Conservation (phyloP, 352 stramenopile genomes). For the Pythium apleroticum region DNA sequence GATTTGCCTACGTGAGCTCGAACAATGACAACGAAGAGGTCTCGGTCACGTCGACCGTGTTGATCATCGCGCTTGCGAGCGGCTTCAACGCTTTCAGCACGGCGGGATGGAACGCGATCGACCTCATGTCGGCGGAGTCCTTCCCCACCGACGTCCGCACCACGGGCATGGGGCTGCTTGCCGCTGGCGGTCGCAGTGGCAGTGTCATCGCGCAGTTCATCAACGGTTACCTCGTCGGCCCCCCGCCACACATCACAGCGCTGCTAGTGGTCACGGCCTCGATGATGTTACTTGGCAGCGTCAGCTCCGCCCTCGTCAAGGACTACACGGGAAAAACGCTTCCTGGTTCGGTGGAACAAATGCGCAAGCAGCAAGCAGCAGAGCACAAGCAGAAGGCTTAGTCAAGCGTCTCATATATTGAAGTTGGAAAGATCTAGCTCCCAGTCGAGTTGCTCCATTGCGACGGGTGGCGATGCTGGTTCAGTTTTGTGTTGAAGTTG, state of each 20-base stretch:
- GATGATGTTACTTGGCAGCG: constrained; percentile 79
- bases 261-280: constrained; percentile 71
- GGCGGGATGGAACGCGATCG: constrained; percentile 89
- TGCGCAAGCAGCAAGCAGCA: constrained; percentile 33
- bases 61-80: constrained; percentile 82
- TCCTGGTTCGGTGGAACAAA: constrained; percentile 56
- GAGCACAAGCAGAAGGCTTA: constrained; percentile 7
- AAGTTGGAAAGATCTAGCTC: constrained; percentile 77
- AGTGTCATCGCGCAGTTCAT: constrained; percentile 92
- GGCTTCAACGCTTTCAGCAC: constrained; percentile 92
- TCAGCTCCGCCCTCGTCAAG: constrained; percentile 54
- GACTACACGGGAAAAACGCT: constrained; percentile 62
- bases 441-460: constrained; percentile 33
- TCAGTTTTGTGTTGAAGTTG: not conserved
- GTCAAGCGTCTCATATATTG: constrained; percentile 26
- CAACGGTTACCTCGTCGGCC: constrained; percentile 81
- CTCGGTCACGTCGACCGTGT: constrained; percentile 24
- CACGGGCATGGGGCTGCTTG: constrained; percentile 89
- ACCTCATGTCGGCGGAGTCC: constrained; percentile 89
- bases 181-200: constrained; percentile 75
- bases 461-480: too few relatives aligned
- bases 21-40: constrained; percentile 19
- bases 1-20: constrained; percentile 73
- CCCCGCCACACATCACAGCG: constrained; percentile 70
- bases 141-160: constrained; percentile 90